Percentiles rank a stretch among this genome's conserved stretches.
These are phyloP conservation scores for Diaporthe longicolla DNA, from an alignment of 2,329 filamentous ascomycete genomes.

Conservation along the genomic window DNA sequence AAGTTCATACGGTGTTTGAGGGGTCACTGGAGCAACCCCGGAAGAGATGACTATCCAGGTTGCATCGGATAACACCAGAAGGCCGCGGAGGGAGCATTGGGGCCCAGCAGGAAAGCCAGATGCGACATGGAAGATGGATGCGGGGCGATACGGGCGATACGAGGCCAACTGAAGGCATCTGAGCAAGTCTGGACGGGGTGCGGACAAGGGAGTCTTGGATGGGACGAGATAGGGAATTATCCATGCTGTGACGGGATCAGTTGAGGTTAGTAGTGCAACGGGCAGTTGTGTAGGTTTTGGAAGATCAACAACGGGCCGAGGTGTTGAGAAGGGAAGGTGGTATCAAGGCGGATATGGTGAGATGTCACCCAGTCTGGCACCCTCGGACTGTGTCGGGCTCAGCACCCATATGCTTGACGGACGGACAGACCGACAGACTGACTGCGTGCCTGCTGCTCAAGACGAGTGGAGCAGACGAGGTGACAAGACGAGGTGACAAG, in stretches of 20 bases:
- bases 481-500: no score
- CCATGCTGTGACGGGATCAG: not conserved
- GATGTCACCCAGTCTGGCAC: not conserved
- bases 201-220: no score
- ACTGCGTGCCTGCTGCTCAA: no score
- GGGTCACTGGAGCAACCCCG: not conserved
- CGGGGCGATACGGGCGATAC: conserved; percentile 6
- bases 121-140: not conserved
- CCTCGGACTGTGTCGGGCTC: not conserved
- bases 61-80: conserved; percentile 4
- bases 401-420: no score
- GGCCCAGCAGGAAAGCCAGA: not conserved
- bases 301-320: not conserved
- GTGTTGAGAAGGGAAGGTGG: conserved; percentile 32
- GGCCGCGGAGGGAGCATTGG: not conserved
- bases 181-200: not conserved
- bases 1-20: not conserved
- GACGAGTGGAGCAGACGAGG: no score
- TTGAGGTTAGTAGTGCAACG: conserved; percentile 4
- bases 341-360: conserved; percentile 15
- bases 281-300: conserved; percentile 9
- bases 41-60: conserved; percentile 19
- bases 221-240: conserved; percentile 5
- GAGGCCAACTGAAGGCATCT: conserved; percentile 16
- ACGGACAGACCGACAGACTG: no score